phyloP scores from a whole-genome alignment of 441 rosid species.

The Eruca vesicaria region DNA sequence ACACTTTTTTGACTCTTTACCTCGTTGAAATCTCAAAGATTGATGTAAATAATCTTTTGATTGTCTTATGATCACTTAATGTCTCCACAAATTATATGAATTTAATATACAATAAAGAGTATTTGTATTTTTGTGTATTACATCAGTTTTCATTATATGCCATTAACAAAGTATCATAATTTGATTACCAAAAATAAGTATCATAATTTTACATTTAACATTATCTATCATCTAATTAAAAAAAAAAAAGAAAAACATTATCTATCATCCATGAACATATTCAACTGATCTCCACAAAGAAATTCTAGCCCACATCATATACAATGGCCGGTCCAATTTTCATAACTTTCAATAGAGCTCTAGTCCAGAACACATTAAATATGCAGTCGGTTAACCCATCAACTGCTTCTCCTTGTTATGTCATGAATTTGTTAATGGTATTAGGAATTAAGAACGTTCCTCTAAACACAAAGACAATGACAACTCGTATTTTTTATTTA shows the following conservation, averaged over 20 bases:
- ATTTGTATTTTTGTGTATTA: not conserved
- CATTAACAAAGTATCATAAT: not conserved
- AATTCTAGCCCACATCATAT: not conserved
- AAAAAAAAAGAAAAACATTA: too few relatives aligned
- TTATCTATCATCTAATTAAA: not conserved
- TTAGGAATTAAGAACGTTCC: not conserved
- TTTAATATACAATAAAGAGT: not conserved
- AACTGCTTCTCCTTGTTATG: not conserved
- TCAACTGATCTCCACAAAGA: not conserved
- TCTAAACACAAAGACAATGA: not conserved
- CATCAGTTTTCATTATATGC: not conserved
- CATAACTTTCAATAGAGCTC: not conserved
- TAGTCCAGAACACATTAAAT: not conserved
- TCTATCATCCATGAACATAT: not conserved
- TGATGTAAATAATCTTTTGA: slow-evolving; percentile 11
- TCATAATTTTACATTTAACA: not conserved
- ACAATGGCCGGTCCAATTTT: not conserved
- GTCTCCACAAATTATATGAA: not conserved
- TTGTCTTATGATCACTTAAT: slow-evolving; percentile 23
- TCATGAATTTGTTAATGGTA: not conserved
- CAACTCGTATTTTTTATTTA: not conserved
- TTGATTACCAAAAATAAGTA: too few relatives aligned
- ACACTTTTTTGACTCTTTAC: slow-evolving; percentile 33
- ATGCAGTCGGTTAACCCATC: not conserved
- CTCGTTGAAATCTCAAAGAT: slow-evolving; percentile 30